Evolutionary conservation across 2,329 filamentous ascomycete species (phyloP).

Genomic region (Fusarium sp.): DNA sequence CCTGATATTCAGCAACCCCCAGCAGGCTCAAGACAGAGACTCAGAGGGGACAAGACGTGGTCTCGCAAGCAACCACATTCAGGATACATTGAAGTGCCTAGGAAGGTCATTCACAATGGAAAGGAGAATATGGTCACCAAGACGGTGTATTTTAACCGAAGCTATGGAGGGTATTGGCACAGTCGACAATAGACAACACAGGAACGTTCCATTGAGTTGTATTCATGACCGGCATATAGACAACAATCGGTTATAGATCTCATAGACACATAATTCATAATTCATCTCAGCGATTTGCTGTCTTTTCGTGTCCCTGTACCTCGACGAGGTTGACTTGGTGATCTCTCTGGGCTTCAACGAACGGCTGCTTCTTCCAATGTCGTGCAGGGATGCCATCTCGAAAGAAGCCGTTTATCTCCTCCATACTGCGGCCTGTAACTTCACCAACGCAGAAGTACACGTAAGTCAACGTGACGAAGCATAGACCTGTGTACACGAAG

Average conservation of each 20-base stretch:
- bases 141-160: neutral
- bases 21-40: neutral
- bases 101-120: neutral
- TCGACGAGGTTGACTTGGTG: neutral
- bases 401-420: constrained; percentile 45
- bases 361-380: constrained; percentile 41
- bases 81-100: neutral
- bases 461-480: constrained; percentile 48
- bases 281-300: neutral
- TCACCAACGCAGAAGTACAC: constrained; percentile 51
- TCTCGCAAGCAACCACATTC: neutral
- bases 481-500: constrained; percentile 49
- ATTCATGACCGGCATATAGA: neutral
- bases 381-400: constrained; percentile 41
- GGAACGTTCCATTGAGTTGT: too few species aligned
- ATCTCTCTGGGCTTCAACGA: constrained; percentile 3
- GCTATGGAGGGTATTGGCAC: neutral
- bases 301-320: constrained; percentile 5
- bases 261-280: neutral
- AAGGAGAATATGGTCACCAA: neutral
- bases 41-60: neutral
- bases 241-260: neutral
- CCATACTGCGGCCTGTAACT: constrained; percentile 42
- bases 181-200: neutral
- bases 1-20: neutral